Evolutionary conservation across 306 rosid species (phyloP).

Genomic region (Prunus mira): DNA sequence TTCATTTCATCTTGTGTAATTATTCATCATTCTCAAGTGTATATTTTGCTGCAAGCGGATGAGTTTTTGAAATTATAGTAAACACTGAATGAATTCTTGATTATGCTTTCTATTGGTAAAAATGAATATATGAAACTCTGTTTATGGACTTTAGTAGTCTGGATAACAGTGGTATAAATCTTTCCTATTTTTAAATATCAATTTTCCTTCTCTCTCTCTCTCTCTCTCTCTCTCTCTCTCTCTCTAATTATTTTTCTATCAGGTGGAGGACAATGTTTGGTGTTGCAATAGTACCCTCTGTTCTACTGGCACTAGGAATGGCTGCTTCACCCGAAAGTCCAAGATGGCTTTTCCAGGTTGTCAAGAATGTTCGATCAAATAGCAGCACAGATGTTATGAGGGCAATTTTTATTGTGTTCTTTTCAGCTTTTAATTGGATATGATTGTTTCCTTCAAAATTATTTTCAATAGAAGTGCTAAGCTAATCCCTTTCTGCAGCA

Average conservation of each 20-base stretch:
- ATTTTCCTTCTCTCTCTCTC: not conserved
- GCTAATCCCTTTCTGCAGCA: conserved; percentile 50
- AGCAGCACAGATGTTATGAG: conserved; percentile 12
- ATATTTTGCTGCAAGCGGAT: not conserved
- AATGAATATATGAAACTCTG: not conserved
- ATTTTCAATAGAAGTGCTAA: conserved; percentile 11
- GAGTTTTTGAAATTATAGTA: not conserved
- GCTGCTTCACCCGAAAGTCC: conserved; percentile 91
- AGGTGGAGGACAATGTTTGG: conserved; percentile 99
- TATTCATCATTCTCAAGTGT: not conserved
- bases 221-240: not conserved
- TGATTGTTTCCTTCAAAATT: conserved; percentile 20
- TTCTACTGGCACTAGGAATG: conserved; percentile 92
- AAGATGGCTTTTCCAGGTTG: conserved; percentile 95
- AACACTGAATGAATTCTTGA: not conserved
- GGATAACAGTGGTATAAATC: not conserved
- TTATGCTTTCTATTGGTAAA: not conserved
- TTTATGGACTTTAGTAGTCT: not conserved
- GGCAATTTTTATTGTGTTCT: not conserved
- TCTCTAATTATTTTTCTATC: conserved; percentile 13
- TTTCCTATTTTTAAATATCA: not conserved
- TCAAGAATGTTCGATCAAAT: conserved; percentile 15
- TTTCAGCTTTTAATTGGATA: not conserved
- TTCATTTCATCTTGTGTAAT: not conserved
- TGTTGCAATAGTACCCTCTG: conserved; percentile 75